Conservation (phyloP, 2,329 filamentous ascomycete genomes). For the Colletotrichum salicis region DNA sequence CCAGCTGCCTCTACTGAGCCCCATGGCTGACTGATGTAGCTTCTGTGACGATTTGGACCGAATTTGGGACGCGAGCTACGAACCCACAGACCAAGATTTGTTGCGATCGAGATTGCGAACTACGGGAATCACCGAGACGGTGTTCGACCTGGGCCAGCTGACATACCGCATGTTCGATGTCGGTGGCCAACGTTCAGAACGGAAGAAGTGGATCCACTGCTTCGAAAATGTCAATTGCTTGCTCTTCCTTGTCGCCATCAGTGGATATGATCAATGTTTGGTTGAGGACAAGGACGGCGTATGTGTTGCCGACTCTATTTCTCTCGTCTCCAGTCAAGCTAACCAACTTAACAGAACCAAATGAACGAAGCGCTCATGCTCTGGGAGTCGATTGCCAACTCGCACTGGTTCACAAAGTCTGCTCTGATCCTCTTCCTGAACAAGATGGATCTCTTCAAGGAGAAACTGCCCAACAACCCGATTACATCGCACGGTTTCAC, state of each 20-base stretch:
- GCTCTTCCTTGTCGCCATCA: constrained; percentile 93
- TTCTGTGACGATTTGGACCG: constrained; percentile 85
- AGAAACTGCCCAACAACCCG: constrained; percentile 77
- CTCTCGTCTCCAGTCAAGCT: constrained; percentile 26
- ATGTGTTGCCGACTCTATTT: constrained; percentile 51
- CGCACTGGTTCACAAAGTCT: constrained; percentile 85
- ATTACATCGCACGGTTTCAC: constrained; percentile 81
- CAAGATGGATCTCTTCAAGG: constrained; percentile 87
- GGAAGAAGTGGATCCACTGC: constrained; percentile 98
- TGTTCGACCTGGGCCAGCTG: constrained; percentile 90
- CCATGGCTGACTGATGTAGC: constrained; percentile 55
- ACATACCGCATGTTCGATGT: constrained; percentile 98
- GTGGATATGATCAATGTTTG: constrained; percentile 94
- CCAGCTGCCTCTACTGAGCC: not conserved
- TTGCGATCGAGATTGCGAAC: constrained; percentile 89
- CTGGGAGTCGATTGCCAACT: constrained; percentile 87
- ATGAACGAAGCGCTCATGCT: constrained; percentile 91
- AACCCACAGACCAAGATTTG: constrained; percentile 94
- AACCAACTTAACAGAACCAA: constrained; percentile 72
- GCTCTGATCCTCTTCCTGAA: constrained; percentile 87
- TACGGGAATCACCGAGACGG: constrained; percentile 94
- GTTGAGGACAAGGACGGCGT: constrained; percentile 97
- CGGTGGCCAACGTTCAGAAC: constrained; percentile 89
- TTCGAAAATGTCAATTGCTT: constrained; percentile 95
- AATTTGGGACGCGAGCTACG: constrained; percentile 79